A percentile compares a stretch with the other conserved stretches of the same genome.
phyloP scores from a whole-genome alignment of 2,329 filamentous ascomycete species.

The Claviceps sp. region DNA sequence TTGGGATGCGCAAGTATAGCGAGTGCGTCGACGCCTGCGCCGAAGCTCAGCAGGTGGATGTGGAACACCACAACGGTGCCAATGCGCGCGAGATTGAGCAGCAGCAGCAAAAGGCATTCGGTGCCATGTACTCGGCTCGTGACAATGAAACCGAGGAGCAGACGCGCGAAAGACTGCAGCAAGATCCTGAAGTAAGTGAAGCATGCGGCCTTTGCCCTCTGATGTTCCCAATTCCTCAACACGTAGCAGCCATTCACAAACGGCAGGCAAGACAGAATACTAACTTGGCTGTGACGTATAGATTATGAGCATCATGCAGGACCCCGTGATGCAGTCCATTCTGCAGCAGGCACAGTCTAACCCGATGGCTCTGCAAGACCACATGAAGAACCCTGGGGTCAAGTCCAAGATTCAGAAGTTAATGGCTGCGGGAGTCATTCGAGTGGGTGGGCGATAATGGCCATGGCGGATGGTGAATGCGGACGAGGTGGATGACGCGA shows the following conservation, averaged over 20 bases:
- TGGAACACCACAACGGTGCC: constrained; percentile 52
- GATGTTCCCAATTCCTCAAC: background rate
- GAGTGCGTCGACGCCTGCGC: constrained; percentile 83
- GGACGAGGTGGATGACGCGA: no score
- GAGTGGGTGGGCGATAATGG: constrained; percentile 41
- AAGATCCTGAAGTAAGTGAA: constrained; percentile 70
- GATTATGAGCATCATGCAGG: constrained; percentile 85
- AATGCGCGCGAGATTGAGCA: constrained; percentile 86
- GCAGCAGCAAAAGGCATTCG: constrained; percentile 84
- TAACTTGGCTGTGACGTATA: constrained; percentile 11
- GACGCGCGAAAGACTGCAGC: constrained; percentile 79
- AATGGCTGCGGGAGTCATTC: constrained; percentile 83
- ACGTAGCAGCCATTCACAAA: no score
- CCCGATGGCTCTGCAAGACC: constrained; percentile 83
- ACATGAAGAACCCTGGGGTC: constrained; percentile 87
- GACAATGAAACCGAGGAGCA: constrained; percentile 95
- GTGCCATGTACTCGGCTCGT: constrained; percentile 77
- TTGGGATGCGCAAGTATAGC: constrained; percentile 97
- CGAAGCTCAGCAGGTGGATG: constrained; percentile 67
- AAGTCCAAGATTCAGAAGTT: constrained; percentile 87
- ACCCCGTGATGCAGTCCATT: constrained; percentile 96
- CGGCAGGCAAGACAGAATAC: background rate
- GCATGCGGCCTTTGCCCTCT: background rate
- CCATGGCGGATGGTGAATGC: no score
- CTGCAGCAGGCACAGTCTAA: constrained; percentile 93